Conservation (phyloP, 2,329 filamentous ascomycete genomes). For the Penicillium palitans region DNA sequence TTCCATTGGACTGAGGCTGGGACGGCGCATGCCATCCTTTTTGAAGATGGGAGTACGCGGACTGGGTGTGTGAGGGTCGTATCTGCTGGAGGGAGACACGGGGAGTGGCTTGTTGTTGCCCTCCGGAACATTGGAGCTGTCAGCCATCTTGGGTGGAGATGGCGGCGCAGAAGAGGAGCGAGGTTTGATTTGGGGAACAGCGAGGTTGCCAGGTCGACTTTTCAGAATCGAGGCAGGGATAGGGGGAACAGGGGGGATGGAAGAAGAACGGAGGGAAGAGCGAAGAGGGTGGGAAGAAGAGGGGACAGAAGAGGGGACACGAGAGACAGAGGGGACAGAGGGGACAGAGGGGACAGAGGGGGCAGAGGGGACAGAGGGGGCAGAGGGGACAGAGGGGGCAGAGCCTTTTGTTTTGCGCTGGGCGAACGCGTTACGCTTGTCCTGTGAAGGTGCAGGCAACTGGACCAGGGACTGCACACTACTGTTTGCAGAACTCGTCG, state of each 20-base stretch:
- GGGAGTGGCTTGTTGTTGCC: conserved; percentile 5
- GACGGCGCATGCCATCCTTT: neutral
- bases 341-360: no score
- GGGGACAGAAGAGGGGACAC: neutral
- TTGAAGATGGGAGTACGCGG: neutral
- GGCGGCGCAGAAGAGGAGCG: neutral
- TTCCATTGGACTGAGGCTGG: neutral
- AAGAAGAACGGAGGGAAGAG: neutral
- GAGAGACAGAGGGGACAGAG: no score
- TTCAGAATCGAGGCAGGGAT: neutral
- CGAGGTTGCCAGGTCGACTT: neutral
- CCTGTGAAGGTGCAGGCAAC: neutral
- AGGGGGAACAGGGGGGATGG: neutral
- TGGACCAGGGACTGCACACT: neutral
- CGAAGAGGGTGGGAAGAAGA: neutral
- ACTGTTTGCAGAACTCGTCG: neutral
- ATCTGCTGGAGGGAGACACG: neutral
- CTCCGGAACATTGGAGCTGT: neutral
- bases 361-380: neutral
- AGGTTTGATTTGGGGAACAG: neutral
- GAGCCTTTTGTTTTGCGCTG: neutral
- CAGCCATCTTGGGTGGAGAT: conserved; percentile 2
- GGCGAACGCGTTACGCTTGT: neutral
- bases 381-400: no score
- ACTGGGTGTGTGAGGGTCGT: neutral